Evolutionary conservation across 345 rosid genomes (phyloP), one percentile per base, ranked within the genome.

Genomic region (Pelargonium nanum): DNA sequence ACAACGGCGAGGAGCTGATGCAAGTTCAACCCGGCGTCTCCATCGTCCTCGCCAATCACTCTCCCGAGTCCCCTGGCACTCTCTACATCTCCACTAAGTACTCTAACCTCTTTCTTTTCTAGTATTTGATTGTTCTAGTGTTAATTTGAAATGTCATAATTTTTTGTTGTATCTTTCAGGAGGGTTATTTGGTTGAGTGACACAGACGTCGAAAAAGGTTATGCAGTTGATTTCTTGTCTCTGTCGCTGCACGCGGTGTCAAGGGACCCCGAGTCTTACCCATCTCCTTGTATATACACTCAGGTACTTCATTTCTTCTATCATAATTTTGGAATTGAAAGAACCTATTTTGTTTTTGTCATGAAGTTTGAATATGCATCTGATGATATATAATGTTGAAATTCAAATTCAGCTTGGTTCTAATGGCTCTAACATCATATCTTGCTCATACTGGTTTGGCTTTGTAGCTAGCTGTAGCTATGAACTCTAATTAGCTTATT

Each of bases 231-330:
- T 83, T 90, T 90, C 80, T 74, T 86, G 72, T 80, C 92, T 19
- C 58, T 94, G 19, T 88, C 93, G 6, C 87, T 94, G 53, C 99
- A 94, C 34, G 99, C 97, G 0, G 85, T 90, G 4, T 94, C 97
- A 5, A 79, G 85, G 70, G 96, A 94, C 64, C 99, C 93, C 0
- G 93, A 83, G 68, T 82, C 96, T 48, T 94, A 83, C 65, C 72
- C 85, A 25, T 78, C 91, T 74, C 97, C 99, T 63, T 94, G 97
- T 70, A 78, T 94, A 50, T 83, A 94, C 55, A 67, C 93, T 64
- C 99, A 88, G 89, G 99, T 93, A 32, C 22, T 51, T 32, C 0
- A 1, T 34, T 56, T 30, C 1, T 12, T 34, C 10, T 4, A 19
- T 62, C 51, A 23, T 23, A 5, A 1, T 54, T 19, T n/a, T n/a